phyloP scores from a whole-genome alignment of 202 grass and related monocot genomes.

The Musa balbisiana region DNA sequence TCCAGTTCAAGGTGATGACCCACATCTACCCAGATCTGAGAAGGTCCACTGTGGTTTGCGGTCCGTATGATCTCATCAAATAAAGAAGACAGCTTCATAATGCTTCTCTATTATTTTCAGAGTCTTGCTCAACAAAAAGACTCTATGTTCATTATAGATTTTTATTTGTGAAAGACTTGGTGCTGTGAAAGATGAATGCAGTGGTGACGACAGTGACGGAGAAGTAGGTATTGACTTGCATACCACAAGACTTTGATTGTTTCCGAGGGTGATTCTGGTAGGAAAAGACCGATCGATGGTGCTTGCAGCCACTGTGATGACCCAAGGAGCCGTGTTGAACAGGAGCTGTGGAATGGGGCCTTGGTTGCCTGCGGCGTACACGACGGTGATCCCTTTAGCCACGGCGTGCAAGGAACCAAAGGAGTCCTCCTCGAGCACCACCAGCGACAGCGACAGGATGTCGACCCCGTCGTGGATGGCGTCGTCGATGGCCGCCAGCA shows the following conservation, averaged over 20 bases:
- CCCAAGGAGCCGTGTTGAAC: slow-evolving; percentile 34
- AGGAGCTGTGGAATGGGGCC: slow-evolving; percentile 16
- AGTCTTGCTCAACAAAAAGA: too few relatives aligned
- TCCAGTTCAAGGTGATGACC: too few relatives aligned
- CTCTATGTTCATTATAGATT: too few relatives aligned
- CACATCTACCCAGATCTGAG: too few relatives aligned
- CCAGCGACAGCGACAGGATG: slow-evolving; percentile 5
- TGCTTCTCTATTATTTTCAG: too few relatives aligned
- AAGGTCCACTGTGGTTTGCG: too few relatives aligned
- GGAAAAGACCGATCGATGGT: slow-evolving; percentile 49
- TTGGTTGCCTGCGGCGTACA: background rate
- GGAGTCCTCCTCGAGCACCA: background rate
- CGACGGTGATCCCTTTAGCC: slow-evolving; percentile 10
- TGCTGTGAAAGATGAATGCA: too few relatives aligned
- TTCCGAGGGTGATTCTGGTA: slow-evolving; percentile 27
- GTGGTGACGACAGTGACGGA: too few relatives aligned
- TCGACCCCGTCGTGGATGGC: slow-evolving; percentile 21
- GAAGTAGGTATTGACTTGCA: background rate
- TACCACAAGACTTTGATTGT: slow-evolving; percentile 40
- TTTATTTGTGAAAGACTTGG: too few relatives aligned
- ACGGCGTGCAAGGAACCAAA: slow-evolving; percentile 12
- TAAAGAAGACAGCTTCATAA: too few relatives aligned
- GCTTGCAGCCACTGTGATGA: slow-evolving; percentile 39
- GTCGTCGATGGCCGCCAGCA: slow-evolving; percentile 21
- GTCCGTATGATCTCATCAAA: too few relatives aligned